Evolutionary conservation across 305 asterid species (phyloP), one percentile per base, ranked within the genome.

Genomic region (Fraxinus albicans): DNA sequence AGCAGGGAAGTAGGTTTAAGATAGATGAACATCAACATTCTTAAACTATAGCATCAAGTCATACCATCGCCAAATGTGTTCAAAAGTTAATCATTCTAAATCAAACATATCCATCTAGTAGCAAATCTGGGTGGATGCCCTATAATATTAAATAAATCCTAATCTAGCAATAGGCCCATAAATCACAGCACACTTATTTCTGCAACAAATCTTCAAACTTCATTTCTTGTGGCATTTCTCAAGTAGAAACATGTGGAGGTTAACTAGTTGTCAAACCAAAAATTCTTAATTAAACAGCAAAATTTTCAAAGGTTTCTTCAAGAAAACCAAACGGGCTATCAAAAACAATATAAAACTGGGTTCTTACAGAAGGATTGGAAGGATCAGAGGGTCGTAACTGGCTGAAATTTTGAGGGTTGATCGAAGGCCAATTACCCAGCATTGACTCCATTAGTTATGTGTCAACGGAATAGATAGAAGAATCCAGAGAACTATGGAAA

Each of bases 371-470:
- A 3, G 72, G 31, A 77, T 77, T 77, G 25, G 80, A 77, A 53
- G 80, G 47, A 77, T 77, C 80, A 53, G 80, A 77, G 42, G 80
- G 72, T 50, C 72, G 47, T 0, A 47, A 60, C 63, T 50, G 80
- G 80, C 70, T 77, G 80, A 77, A 77, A 34, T 47, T 77, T 58
- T 77, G 80, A 47, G 80, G 80, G 72, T 77, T 34, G 70, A 50
- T 25, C 34, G 72, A 77, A 44, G 80, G 80, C 70, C 12, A 77
- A 6, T 27, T 35, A 29, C 80, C 80, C 42, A 77, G 70, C 70
- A 77, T 77, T 53, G 80, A 77, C 15, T 34, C 70, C 80, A 29
- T 77, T 60, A 47, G 0, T 42, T 19, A 15, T 27, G 7, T 27
- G 73, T 12, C 73, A 2, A 65, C 4, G 74, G 35, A 8, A 27